phyloP scores from a whole-genome alignment of 164 flowering plant genomes.

The Aristolochia fimbriata region DNA sequence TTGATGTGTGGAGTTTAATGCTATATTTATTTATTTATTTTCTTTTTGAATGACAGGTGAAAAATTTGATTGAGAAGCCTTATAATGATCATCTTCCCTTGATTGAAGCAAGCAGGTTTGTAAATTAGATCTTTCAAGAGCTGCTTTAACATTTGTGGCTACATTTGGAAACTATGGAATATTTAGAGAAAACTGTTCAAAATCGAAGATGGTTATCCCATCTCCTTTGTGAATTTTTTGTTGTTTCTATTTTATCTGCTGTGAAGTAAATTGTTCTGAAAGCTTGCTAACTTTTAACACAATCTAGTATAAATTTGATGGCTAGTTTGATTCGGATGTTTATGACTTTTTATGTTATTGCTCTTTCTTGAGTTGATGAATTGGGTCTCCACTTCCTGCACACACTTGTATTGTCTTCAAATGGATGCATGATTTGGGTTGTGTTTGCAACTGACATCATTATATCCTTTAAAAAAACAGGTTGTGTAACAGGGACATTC shows the following conservation, averaged over 20 bases:
- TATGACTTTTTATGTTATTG: too few species aligned
- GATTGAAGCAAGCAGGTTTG: constrained; percentile 94
- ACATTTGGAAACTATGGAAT: background rate
- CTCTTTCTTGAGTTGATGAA: too few species aligned
- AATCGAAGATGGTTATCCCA: background rate
- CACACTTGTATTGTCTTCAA: too few species aligned
- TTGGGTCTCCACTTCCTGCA: too few species aligned
- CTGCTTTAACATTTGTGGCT: background rate
- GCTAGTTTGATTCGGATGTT: too few species aligned
- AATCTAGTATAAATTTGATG: too few species aligned
- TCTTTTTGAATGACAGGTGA: constrained; percentile 45
- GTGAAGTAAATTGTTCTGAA: too few species aligned
- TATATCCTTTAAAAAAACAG: constrained; percentile 26
- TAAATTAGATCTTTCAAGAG: background rate
- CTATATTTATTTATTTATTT: too few species aligned
- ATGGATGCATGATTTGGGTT: too few species aligned
- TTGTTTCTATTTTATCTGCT: too few species aligned
- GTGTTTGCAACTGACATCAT: background rate
- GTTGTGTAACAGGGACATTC: constrained; percentile 94
- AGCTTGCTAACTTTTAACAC: too few species aligned
- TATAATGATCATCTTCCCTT: constrained; percentile 91
- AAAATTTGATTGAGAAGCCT: constrained; percentile 93
- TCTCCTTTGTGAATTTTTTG: background rate
- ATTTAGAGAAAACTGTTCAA: background rate
- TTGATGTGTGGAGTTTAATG: too few species aligned